Conservation (phyloP, 768 basidiomycete genomes). For the Nevesoporus exiguus region DNA sequence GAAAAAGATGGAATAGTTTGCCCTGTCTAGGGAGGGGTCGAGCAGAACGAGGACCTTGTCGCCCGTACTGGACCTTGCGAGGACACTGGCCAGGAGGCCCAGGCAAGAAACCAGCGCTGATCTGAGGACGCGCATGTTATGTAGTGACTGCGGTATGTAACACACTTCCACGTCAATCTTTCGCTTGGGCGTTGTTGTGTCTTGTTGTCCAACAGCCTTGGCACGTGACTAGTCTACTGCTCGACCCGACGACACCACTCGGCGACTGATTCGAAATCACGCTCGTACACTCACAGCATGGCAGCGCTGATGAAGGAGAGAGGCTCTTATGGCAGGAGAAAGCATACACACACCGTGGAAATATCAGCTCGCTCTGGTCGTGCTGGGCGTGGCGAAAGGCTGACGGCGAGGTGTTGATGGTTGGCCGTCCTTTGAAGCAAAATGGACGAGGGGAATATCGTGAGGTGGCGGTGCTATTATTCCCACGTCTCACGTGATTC, state of each 20-base stretch:
- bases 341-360: no score
- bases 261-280: not conserved
- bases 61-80: constrained; percentile 75
- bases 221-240: constrained; percentile 14
- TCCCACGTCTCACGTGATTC: constrained; percentile 26
- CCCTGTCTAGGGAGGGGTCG: constrained; percentile 63
- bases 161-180: constrained; percentile 22
- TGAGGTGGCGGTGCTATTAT: not conserved
- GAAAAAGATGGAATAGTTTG: constrained; percentile 82
- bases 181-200: constrained; percentile 12
- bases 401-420: no score
- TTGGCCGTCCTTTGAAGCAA: no score
- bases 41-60: constrained; percentile 82
- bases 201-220: constrained; percentile 17
- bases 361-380: not conserved
- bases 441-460: not conserved
- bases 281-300: not conserved
- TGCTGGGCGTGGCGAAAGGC: not conserved
- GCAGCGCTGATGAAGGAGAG: not conserved
- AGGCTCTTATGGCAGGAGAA: no score
- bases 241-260: not conserved
- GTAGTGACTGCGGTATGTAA: not conserved
- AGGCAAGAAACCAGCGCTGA: constrained; percentile 30
- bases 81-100: constrained; percentile 20
- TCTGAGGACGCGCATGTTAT: constrained; percentile 28